Percentiles rank a stretch among this genome's conserved stretches.
phyloP scores from a whole-genome alignment of 1,139 yeast genomes.

The Blastobotrys persicus region DNA sequence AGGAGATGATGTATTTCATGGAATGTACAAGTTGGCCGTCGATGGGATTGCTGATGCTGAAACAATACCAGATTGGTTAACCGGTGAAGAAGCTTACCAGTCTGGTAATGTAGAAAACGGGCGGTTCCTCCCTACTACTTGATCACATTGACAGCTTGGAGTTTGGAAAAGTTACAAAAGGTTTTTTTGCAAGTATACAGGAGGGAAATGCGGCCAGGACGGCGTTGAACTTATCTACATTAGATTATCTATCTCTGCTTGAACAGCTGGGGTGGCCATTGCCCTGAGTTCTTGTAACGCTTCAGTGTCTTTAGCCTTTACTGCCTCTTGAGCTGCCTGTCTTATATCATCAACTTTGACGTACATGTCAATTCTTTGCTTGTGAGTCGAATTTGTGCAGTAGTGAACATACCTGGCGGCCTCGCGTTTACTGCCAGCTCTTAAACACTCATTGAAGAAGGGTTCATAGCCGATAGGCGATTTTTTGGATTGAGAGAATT shows the following conservation, averaged over 20 bases:
- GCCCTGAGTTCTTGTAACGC: constrained; percentile 41
- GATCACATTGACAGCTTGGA: too few relatives aligned
- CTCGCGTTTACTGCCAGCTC: constrained; percentile 47
- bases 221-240: neutral
- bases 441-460: constrained; percentile 54
- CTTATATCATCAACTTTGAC: constrained; percentile 53
- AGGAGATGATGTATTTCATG: constrained; percentile 81
- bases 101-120: constrained; percentile 53
- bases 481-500: constrained; percentile 48
- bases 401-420: constrained; percentile 44
- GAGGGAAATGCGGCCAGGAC: neutral
- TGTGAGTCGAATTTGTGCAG: constrained; percentile 38
- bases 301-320: constrained; percentile 50
- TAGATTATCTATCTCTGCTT: constrained; percentile 30
- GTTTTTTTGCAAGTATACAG: neutral
- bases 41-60: constrained; percentile 52
- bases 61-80: constrained; percentile 68
- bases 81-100: constrained; percentile 66
- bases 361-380: constrained; percentile 50
- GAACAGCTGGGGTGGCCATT: constrained; percentile 35
- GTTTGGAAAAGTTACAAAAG: neutral
- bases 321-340: constrained; percentile 62
- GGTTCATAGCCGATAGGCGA: constrained; percentile 75
- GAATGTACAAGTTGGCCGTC: constrained; percentile 70
- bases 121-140: constrained; percentile 35